Evolutionary conservation across 2,329 filamentous ascomycete genomes (phyloP).

Genomic region (Aspergillus felis): DNA sequence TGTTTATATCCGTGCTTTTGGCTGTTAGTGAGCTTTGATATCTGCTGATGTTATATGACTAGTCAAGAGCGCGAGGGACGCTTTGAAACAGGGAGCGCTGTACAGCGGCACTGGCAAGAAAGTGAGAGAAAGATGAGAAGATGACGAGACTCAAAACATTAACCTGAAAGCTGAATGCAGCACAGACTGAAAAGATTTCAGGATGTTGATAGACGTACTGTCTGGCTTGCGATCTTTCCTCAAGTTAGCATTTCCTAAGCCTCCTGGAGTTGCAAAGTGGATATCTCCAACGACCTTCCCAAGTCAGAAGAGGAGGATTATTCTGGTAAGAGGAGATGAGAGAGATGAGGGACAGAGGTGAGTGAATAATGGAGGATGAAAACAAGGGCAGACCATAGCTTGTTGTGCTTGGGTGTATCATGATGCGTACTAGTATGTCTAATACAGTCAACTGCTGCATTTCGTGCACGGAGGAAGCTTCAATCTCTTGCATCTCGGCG

Average conservation of each 20-base stretch:
- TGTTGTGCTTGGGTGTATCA: background rate
- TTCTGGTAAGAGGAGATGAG: background rate
- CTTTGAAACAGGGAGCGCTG: background rate
- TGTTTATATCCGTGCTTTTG: background rate
- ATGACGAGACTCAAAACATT: background rate
- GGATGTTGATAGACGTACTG: background rate
- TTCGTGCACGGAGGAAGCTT: background rate
- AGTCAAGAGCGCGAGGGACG: background rate
- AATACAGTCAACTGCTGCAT: background rate
- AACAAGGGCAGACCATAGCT: background rate
- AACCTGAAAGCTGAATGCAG: background rate
- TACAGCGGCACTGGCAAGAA: background rate
- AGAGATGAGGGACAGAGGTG: background rate
- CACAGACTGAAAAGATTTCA: background rate
- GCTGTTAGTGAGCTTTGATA: background rate
- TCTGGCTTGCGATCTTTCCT: background rate
- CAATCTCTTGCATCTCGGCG: background rate
- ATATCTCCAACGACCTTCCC: background rate
- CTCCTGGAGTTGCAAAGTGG: background rate
- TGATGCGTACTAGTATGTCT: background rate
- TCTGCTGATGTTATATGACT: background rate
- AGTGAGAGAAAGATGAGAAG: background rate
- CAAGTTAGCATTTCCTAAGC: background rate
- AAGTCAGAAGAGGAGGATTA: background rate
- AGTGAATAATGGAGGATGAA: background rate